Percentiles rank a stretch among this genome's conserved stretches.
Conservation (phyloP, 768 basidiomycete species). For the Boletus huronensis region DNA sequence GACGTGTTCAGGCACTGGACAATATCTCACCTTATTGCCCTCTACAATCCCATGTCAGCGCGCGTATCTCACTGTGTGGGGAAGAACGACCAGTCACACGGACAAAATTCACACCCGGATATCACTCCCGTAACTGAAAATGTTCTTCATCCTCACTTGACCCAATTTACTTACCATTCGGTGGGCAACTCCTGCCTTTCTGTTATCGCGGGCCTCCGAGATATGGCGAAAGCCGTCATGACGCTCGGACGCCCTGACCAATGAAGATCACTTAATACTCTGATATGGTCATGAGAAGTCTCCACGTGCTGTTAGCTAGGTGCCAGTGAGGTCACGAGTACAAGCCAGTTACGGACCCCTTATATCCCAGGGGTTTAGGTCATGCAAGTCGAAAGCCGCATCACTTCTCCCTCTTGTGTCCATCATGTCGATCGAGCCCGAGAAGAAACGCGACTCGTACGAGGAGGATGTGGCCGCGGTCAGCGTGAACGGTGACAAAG, state of each 20-base stretch:
- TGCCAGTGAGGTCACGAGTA: neutral
- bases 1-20: neutral
- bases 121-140: neutral
- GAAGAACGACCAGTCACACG: neutral
- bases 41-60: neutral
- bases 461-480: neutral
- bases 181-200: neutral
- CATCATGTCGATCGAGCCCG: slow-evolving; percentile 12
- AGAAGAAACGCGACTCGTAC: slow-evolving; percentile 17
- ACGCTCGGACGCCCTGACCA: neutral
- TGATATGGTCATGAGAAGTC: neutral
- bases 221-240: neutral
- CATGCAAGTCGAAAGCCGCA: too few species aligned
- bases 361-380: neutral
- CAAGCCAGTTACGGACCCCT: neutral
- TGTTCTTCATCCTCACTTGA: neutral
- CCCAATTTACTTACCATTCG: neutral
- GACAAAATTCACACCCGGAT: neutral
- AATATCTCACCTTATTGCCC: too few species aligned
- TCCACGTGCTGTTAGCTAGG: neutral
- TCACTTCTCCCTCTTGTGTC: neutral
- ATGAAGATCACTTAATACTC: neutral
- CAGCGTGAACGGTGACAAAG: neutral
- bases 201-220: neutral
- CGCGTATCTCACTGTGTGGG: neutral